Evolutionary conservation across 768 basidiomycete genomes (phyloP).

Genomic region (Rhodotorula kratochvilovae): DNA sequence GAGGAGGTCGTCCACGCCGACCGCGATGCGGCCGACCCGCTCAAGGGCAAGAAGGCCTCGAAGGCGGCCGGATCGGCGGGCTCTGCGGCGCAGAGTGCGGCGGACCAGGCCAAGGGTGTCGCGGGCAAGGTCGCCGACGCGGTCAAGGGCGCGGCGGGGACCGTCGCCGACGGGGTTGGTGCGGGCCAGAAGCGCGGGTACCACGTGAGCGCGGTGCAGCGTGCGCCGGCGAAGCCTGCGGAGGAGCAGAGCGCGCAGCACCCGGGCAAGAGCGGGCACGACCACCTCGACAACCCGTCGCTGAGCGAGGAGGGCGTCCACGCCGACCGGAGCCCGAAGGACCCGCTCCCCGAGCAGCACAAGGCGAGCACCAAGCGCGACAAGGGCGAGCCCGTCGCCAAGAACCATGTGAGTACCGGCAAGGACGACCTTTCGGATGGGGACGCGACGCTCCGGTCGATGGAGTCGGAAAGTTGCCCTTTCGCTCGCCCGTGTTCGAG

Average conservation of each 20-base stretch:
- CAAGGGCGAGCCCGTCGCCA: not conserved
- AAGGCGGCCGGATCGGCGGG: not conserved
- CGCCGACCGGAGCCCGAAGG: slow-evolving; percentile 20
- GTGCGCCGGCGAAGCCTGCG: not conserved
- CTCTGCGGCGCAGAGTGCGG: not conserved
- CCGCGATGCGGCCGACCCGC: slow-evolving; percentile 16
- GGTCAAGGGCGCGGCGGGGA: slow-evolving; percentile 1
- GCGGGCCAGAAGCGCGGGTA: slow-evolving; percentile 7
- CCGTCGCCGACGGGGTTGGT: slow-evolving; percentile 6
- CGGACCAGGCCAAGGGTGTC: not conserved
- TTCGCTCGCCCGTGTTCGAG: not conserved
- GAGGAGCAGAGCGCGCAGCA: slow-evolving; percentile 10
- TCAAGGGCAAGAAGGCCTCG: not conserved
- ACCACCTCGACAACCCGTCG: slow-evolving; percentile 25
- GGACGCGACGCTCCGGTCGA: not conserved
- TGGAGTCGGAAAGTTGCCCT: not conserved
- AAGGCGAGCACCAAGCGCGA: slow-evolving; percentile 15
- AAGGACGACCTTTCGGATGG: slow-evolving; percentile 9
- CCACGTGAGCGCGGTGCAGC: not conserved
- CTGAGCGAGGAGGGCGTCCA: slow-evolving; percentile 21
- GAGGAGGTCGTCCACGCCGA: slow-evolving; percentile 31
- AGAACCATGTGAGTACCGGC: not conserved
- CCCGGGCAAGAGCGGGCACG: slow-evolving; percentile 24
- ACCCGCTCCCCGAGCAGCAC: slow-evolving; percentile 12
- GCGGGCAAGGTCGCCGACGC: slow-evolving; percentile 5